Base-by-base conservation (phyloP, 2,329 filamentous ascomycete species). In the Leptographium galeiforme region DNA sequence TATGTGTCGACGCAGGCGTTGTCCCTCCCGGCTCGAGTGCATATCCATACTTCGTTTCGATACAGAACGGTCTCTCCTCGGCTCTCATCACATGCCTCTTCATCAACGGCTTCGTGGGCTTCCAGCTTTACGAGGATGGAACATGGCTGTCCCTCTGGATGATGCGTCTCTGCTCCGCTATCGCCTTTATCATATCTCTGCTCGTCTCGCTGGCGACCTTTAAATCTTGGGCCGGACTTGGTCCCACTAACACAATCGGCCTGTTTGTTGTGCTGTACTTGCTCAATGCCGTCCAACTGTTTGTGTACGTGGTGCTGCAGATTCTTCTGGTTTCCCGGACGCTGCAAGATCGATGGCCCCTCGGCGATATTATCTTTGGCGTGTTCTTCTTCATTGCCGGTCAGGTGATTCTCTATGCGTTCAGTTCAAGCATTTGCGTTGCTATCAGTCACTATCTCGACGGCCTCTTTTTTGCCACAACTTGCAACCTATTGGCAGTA, bases 51-150 rank as follows among this genome's bases (percentile, higher is more conserved):
- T 96, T 98, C 64, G 86, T 88, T 59, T 87, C 89, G 12, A 80
- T 85, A 7, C 93, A 98, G 63, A 85, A 84, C 58, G 93, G 91
- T 14, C 74, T 98, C 52, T 75, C 83, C 25, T 95, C 89, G 39
- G 88, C 93, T 1, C 77, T 95, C 33, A 85, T 93, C 66, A 91
- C 89, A 32, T 94, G 86, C 66, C 75, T 98, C 53, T 73, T 97
- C 62, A 90, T 98, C 74, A 97, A 97, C 68, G 93, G 93, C 45
- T 98, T 98, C 64, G 91, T 98, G 52, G 93, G 93, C 38, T 98
- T 98, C 70, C 93, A 97, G 70, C 76, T 98, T 13, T 98, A 98
- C 68, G 93, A 98, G 69, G 93, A 98, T 63, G 93, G 93, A 50
- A 98, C 93, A 1, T 84, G 85, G 2, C 73, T 97, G 43, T 96